Evolutionary conservation across 495 filamentous ascomycete species (phyloP).

Genomic region (Zalerion maritima): DNA sequence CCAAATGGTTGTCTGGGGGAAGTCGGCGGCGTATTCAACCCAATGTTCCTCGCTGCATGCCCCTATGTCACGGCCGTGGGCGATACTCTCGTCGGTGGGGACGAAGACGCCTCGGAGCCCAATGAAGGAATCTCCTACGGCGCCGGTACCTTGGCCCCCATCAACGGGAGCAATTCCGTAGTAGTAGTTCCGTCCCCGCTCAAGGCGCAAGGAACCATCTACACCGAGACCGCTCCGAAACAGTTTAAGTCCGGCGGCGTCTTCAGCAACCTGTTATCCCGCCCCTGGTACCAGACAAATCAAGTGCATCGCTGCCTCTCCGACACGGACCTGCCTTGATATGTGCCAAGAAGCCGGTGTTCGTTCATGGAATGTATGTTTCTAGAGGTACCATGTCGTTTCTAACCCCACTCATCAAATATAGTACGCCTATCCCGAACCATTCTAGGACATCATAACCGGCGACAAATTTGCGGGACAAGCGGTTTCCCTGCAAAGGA

Average conservation of each 20-base stretch:
- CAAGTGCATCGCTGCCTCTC: constrained; percentile 37
- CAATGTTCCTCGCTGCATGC: constrained; percentile 16
- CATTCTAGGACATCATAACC: constrained; percentile 45
- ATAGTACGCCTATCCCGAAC: constrained; percentile 41
- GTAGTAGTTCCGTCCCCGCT: too few relatives aligned
- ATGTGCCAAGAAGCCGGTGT: constrained; percentile 38
- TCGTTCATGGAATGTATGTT: constrained; percentile 36
- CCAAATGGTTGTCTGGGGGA: constrained; percentile 12
- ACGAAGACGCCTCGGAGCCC: too few relatives aligned
- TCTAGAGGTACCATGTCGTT: constrained; percentile 1
- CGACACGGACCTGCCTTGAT: constrained; percentile 24
- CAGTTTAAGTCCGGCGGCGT: constrained; percentile 45
- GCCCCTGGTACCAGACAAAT: constrained; percentile 40
- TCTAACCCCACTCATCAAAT: not conserved
- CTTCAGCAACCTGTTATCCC: constrained; percentile 52
- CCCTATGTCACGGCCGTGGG: constrained; percentile 17
- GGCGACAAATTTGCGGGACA: constrained; percentile 47
- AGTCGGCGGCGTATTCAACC: constrained; percentile 14
- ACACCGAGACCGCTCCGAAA: constrained; percentile 27
- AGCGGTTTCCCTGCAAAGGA: constrained; percentile 35
- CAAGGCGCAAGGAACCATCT: constrained; percentile 12
- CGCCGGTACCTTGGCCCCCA: too few relatives aligned
- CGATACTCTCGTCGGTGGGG: constrained; percentile 17
- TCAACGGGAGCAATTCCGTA: too few relatives aligned
- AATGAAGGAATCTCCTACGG: constrained; percentile 16